Conservation (phyloP, 306 rosid species). For the Citrullus amarus region DNA sequence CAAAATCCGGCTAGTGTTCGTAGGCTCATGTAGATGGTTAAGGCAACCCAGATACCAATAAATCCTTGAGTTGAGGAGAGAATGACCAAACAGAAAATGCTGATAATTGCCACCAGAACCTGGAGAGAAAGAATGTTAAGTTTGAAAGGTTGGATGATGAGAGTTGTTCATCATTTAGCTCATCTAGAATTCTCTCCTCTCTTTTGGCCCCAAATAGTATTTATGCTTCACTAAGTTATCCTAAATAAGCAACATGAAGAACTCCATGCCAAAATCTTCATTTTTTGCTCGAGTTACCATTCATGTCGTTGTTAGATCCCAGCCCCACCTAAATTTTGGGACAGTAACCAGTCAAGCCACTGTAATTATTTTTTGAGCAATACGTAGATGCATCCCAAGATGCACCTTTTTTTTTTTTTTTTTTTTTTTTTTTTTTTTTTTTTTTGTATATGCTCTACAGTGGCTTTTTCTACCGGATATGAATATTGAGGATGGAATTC, state of each 20-base stretch:
- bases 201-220: neutral
- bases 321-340: neutral
- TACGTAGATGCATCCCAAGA: too few relatives aligned
- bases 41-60: slow-evolving; percentile 84
- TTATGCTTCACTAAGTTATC: neutral
- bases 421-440: too few relatives aligned
- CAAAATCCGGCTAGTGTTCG: slow-evolving; percentile 76
- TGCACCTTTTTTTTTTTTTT: too few relatives aligned
- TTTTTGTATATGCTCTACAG: neutral
- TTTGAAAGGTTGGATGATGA: neutral
- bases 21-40: slow-evolving; percentile 76
- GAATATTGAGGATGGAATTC: neutral
- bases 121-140: slow-evolving; percentile 14
- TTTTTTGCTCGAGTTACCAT: neutral
- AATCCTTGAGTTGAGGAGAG: slow-evolving; percentile 64
- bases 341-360: neutral
- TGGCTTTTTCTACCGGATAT: neutral
- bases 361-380: neutral
- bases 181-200: neutral
- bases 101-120: slow-evolving; percentile 74
- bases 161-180: neutral
- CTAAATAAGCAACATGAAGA: neutral
- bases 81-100: slow-evolving; percentile 60
- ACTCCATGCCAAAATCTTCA: neutral
- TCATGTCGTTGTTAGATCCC: neutral